Evolutionary conservation across 2,329 filamentous ascomycete species (phyloP).

Genomic region (Claviceps monticola): DNA sequence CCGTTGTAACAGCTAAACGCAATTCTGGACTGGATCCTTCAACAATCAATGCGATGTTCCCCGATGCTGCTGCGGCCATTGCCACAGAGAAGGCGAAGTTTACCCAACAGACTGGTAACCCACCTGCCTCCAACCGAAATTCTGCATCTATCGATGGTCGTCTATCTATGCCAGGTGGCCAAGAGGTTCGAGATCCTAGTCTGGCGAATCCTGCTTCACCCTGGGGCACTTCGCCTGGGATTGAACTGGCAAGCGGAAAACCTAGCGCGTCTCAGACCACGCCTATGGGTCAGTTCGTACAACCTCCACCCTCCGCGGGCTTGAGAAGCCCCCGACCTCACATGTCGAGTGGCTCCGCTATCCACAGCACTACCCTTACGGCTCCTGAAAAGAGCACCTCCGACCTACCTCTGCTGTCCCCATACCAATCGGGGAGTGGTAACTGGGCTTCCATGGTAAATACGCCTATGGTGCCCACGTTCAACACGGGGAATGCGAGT

Average conservation of each 20-base stretch:
- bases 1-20: constrained; percentile 63
- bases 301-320: constrained; percentile 58
- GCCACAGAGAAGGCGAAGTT: constrained; percentile 97
- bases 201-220: constrained; percentile 42
- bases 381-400: constrained; percentile 48
- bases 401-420: constrained; percentile 79
- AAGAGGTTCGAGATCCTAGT: constrained; percentile 18
- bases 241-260: constrained; percentile 47
- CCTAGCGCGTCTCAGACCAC: constrained; percentile 57
- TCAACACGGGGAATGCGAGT: constrained; percentile 41
- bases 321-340: constrained; percentile 70
- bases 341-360: constrained; percentile 50
- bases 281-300: constrained; percentile 89
- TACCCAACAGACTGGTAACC: constrained; percentile 84
- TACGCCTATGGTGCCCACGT: constrained; percentile 86
- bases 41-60: constrained; percentile 98
- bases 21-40: constrained; percentile 88
- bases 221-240: constrained; percentile 49
- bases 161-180: constrained; percentile 52
- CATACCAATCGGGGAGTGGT: constrained; percentile 63
- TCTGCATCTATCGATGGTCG: constrained; percentile 69
- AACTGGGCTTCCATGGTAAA: constrained; percentile 99
- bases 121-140: constrained; percentile 83
- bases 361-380: constrained; percentile 73
- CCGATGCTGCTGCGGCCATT: constrained; percentile 94